A percentile compares a stretch with the other conserved stretches of the same genome.
phyloP scores from a whole-genome alignment of 768 basidiomycete species.

The Boletus pseudo-olivaceus region DNA sequence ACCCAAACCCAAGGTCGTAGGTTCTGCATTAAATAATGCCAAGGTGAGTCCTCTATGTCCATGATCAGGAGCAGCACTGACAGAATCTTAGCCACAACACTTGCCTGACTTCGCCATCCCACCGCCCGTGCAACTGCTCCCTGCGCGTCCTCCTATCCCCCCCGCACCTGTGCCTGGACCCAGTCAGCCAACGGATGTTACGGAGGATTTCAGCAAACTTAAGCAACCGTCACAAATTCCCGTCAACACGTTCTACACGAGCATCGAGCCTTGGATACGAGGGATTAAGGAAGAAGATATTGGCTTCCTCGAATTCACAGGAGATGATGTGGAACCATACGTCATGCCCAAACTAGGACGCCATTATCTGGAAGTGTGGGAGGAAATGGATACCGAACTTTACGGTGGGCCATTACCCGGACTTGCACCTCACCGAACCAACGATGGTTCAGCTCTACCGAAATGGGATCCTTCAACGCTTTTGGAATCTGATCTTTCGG shows the following conservation, averaged over 20 bases:
- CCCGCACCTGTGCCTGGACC: constrained; percentile 72
- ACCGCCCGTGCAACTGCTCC: constrained; percentile 45
- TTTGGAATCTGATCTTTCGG: constrained; percentile 61
- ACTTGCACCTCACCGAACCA: constrained; percentile 37
- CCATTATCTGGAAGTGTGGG: constrained; percentile 92
- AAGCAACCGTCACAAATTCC: constrained; percentile 72
- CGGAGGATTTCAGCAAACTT: constrained; percentile 83
- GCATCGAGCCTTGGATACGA: constrained; percentile 87
- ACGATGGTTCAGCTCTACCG: constrained; percentile 41
- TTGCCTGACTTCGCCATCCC: constrained; percentile 67
- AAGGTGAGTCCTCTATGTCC: constrained; percentile 43
- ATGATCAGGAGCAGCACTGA: constrained; percentile 9
- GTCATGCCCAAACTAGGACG: constrained; percentile 79
- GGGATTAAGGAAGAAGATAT: constrained; percentile 92
- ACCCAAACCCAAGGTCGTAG: constrained; percentile 55
- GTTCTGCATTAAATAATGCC: constrained; percentile 39
- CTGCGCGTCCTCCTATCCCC: constrained; percentile 59
- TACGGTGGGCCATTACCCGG: constrained; percentile 41
- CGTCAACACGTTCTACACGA: constrained; percentile 78
- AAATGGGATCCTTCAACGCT: constrained; percentile 86
- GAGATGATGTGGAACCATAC: constrained; percentile 87
- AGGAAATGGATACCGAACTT: constrained; percentile 76
- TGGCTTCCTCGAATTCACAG: constrained; percentile 86
- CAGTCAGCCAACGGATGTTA: constrained; percentile 77
- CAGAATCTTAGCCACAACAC: constrained; percentile 21